Evolutionary conservation across 2,329 filamentous ascomycete genomes (phyloP).

Genomic region (Tolypocladium album): DNA sequence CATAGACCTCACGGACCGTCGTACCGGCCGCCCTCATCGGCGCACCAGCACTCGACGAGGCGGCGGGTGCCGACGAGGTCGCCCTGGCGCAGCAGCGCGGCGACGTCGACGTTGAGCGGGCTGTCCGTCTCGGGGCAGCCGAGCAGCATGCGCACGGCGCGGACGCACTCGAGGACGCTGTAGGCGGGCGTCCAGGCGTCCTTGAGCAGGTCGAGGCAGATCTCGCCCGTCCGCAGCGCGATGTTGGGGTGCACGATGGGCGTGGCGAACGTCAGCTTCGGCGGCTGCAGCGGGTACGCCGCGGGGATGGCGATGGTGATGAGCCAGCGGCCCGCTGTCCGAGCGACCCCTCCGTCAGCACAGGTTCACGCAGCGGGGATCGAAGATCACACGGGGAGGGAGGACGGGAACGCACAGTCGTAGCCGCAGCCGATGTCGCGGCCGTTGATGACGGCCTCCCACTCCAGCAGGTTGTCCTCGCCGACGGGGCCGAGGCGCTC

Average conservation of each 20-base stretch:
- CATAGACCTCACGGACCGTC: constrained; percentile 24
- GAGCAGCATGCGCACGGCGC: constrained; percentile 58
- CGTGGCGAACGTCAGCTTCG: constrained; percentile 71
- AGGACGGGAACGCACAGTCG: constrained; percentile 30
- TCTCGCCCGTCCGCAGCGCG: constrained; percentile 63
- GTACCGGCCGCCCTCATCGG: constrained; percentile 23
- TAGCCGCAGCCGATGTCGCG: constrained; percentile 43
- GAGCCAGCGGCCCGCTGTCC: constrained; percentile 64
- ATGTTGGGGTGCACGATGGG: constrained; percentile 79
- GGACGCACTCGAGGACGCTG: constrained; percentile 64
- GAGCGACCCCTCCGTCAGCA: background rate
- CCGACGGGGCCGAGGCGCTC: constrained; percentile 45
- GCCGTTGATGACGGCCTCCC: constrained; percentile 53
- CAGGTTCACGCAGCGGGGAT: background rate
- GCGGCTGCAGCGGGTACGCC: constrained; percentile 70
- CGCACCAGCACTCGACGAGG: constrained; percentile 62
- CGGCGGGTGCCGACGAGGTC: constrained; percentile 58
- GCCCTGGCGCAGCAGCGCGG: constrained; percentile 56
- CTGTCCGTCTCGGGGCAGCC: constrained; percentile 58
- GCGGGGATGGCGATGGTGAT: constrained; percentile 66
- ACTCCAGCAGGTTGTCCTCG: constrained; percentile 44
- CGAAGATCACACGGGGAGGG: background rate
- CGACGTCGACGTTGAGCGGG: constrained; percentile 71
- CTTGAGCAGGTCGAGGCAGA: constrained; percentile 81
- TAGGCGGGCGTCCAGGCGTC: constrained; percentile 79